Base-by-base conservation (phyloP, 305 asterid species). In the Solanum hybrid region DNA sequence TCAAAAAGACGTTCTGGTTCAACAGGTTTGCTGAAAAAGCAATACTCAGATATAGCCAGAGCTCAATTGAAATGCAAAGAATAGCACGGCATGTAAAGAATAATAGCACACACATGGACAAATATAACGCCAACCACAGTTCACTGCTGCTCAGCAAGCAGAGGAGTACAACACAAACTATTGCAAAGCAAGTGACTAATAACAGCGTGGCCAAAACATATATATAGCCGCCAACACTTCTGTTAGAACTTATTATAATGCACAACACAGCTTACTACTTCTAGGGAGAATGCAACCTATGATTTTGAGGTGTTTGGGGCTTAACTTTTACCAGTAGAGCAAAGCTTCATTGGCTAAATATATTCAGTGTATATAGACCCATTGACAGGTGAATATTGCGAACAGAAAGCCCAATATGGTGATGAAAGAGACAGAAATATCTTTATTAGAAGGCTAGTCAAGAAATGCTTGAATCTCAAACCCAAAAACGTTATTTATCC, bases 1-100 rank as follows among this genome's bases (percentile, higher is more conserved):
- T 96, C 99, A 94, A 96, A 98, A 85, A 98, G 99, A 65, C 97
- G 94, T 91, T 98, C 99, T 6, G 99, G 99, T 92, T 98, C 99
- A 89, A 97, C 97, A 76, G 99, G 95, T 91, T 98, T 98, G 95
- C 99, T 98, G 96, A 87, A 93, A 90, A 89, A 72, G 86, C 89
- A 87, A 87, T 29, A 84, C 41, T 89, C 32, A 89, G 84, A 76
- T 87, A 38, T 90, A 76, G 88, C 26, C 36, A 82, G 29, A 39
- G 14, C 89, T 86, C 26, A 31, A 14, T 41, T 88, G 29, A 24
- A 77, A 32, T 77, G 86, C 20, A 57, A 77, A 22, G 7, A 32
- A 78, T 76, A 75, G 29, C 90, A 29, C 14, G 24, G 11, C 29
- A 32, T 31, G 24, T 57, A 80, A 89, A 9, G 32, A 79, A 38